Evolutionary conservation across 179 eudicot genomes (phyloP).

Genomic region (Beta lomatogona): DNA sequence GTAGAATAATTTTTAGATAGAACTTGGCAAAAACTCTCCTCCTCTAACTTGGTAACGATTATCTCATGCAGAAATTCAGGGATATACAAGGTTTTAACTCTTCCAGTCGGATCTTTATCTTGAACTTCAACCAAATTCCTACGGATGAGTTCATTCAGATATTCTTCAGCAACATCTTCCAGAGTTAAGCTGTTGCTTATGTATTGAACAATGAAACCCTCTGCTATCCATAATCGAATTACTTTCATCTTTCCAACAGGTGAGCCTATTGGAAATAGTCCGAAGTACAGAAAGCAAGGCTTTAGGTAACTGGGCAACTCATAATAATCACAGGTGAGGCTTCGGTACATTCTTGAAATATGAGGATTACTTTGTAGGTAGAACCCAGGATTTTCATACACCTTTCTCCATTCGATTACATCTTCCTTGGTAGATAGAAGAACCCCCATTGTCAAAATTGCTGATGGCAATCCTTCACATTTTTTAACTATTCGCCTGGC

Average conservation of each 20-base stretch:
- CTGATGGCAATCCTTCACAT: slow-evolving; percentile 8
- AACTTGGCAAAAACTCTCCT: neutral
- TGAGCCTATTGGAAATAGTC: slow-evolving; percentile 5
- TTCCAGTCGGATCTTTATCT: neutral
- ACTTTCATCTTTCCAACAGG: neutral
- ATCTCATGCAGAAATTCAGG: neutral
- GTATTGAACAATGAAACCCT: neutral
- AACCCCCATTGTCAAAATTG: slow-evolving; percentile 5
- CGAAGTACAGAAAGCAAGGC: slow-evolving; percentile 13
- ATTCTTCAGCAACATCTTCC: slow-evolving; percentile 14
- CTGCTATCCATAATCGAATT: slow-evolving; percentile 16
- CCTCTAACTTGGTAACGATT: neutral
- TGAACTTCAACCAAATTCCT: neutral
- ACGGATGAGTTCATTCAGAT: slow-evolving; percentile 11
- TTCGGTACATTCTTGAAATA: neutral
- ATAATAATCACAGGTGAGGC: neutral
- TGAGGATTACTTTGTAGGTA: slow-evolving; percentile 2
- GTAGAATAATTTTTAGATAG: too few relatives aligned
- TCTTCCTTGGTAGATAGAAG: neutral
- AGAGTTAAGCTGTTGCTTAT: neutral
- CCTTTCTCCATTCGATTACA: neutral
- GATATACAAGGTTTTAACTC: neutral
- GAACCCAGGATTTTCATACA: neutral
- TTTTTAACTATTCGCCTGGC: neutral
- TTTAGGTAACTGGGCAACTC: slow-evolving; percentile 6